phyloP scores from a whole-genome alignment of 495 filamentous ascomycete genomes.

The Xylaria intraflava region DNA sequence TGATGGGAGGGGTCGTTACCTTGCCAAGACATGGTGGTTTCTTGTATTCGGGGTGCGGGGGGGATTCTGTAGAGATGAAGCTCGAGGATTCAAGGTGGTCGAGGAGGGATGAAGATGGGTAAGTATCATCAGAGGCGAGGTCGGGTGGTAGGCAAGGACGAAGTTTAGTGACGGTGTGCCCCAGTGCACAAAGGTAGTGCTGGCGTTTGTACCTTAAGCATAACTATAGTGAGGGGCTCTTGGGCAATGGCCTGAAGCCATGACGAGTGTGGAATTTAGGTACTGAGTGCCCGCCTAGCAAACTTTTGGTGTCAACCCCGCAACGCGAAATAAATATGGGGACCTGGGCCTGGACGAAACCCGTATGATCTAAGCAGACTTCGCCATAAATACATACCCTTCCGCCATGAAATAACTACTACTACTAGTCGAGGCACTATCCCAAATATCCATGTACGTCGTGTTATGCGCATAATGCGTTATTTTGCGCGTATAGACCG shows the following conservation, averaged over 20 bases:
- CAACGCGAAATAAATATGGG: slow-evolving; percentile 10
- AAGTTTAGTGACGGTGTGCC: slow-evolving; percentile 9
- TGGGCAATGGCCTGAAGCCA: slow-evolving; percentile 8
- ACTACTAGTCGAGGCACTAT: no score
- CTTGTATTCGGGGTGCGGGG: not conserved
- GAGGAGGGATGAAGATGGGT: not conserved
- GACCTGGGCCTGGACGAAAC: no score
- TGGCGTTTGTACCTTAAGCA: not conserved
- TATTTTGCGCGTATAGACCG: not conserved
- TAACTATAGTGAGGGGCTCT: slow-evolving; percentile 6
- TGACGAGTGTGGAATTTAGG: slow-evolving; percentile 1
- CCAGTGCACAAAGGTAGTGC: slow-evolving; percentile 4
- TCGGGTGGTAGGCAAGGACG: not conserved
- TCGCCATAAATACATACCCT: no score
- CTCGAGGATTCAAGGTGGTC: not conserved
- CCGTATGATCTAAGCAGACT: no score
- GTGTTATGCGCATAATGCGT: no score
- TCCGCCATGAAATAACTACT: no score
- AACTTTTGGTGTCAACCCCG: slow-evolving; percentile 9
- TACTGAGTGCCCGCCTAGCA: no score
- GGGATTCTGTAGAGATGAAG: slow-evolving; percentile 2
- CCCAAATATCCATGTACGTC: no score
- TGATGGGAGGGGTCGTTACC: slow-evolving; percentile 27
- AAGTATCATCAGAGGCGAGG: not conserved
- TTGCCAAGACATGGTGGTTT: slow-evolving; percentile 55